Evolutionary conservation across 1,284 basidiomycete species (phyloP), one percentile per base, ranked within the genome.

Genomic region (Sphagnurus paluster): DNA sequence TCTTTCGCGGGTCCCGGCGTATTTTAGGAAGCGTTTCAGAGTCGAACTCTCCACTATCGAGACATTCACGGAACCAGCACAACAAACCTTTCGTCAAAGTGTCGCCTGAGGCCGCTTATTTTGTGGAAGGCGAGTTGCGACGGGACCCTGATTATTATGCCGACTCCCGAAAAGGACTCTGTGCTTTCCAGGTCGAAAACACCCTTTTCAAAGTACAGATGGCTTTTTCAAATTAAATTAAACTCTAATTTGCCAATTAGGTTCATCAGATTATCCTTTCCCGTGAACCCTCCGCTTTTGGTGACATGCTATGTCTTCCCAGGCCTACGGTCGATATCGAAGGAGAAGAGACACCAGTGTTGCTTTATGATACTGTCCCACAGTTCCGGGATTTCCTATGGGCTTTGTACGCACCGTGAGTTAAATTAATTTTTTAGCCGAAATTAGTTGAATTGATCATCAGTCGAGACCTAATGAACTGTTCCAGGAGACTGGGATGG

Each of bases 201-300:
- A 71, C 65, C 2, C 47, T 73, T 29, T 74, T 75, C 60, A 73
- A 68, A 57, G 74, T 74, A 49, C n/a, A n/a, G n/a, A n/a, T n/a
- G 39, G 46, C 30, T 4, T n/a, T 14, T 37, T 46, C 14, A 3
- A n/a, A 33, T 33, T 16, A 33, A 33, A 29, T 24, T 16, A 9
- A 24, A n/a, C 21, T 42, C 14, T 29, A 37, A 25, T 19, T 37
- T 16, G 14, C 48, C n/a, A 9, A 45, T n/a, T n/a, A 70, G 70
- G 67, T 72, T 7, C 70, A 68, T 54, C 67, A 61, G 47, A 65
- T 66, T 29, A 62, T 69, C 29, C 56, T 72, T 10, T 53, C 62
- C 35, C 57, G 70, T 28, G 71, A 75, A 50, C 60, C 68, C 20
- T 74, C 68, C 10, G 68, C 63, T 11, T 73, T 75, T 46, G 58